phyloP scores from a whole-genome alignment of 2,329 filamentous ascomycete genomes.

The Chaetomiaceae sp. region DNA sequence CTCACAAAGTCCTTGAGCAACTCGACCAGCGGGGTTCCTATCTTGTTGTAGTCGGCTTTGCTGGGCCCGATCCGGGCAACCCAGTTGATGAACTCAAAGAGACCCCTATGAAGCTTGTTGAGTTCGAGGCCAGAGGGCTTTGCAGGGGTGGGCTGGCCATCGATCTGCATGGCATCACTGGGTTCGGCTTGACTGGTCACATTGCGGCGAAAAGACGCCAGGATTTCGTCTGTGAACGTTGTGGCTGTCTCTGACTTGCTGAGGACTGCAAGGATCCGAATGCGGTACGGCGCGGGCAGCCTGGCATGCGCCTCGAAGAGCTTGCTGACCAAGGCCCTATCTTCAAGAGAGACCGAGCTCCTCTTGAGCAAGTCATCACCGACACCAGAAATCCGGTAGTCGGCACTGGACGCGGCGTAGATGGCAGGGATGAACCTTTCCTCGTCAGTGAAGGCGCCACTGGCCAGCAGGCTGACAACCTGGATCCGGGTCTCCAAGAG shows the following conservation, averaged over 20 bases:
- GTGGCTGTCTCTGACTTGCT: constrained; percentile 73
- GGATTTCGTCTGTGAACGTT: constrained; percentile 61
- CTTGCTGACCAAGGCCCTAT: constrained; percentile 54
- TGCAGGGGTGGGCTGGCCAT: constrained; percentile 13
- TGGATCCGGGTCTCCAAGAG: constrained; percentile 66
- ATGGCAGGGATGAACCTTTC: constrained; percentile 82
- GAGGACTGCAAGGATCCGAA: constrained; percentile 69
- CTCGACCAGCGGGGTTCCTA: constrained; percentile 64
- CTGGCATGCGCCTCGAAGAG: constrained; percentile 71
- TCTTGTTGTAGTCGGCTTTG: constrained; percentile 52
- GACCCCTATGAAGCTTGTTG: constrained; percentile 71
- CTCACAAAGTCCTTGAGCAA: constrained; percentile 70
- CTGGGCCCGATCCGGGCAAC: constrained; percentile 67
- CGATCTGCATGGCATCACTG: constrained; percentile 24
- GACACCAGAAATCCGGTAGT: constrained; percentile 75
- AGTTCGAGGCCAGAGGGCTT: constrained; percentile 62
- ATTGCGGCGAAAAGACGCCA: constrained; percentile 63
- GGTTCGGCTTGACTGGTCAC: constrained; percentile 1
- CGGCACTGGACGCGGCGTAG: constrained; percentile 76
- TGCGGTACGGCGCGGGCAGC: constrained; percentile 68
- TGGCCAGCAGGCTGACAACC: constrained; percentile 68
- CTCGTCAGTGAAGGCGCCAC: constrained; percentile 76
- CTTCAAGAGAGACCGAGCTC: constrained; percentile 68
- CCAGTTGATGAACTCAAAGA: constrained; percentile 86
- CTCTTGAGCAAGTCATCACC: constrained; percentile 87